Percentiles rank a stretch among this genome's conserved stretches.
These are phyloP conservation scores for Xylaria hypoxylon DNA, from an alignment of 2,329 filamentous ascomycete species.

Conservation along the genomic window DNA sequence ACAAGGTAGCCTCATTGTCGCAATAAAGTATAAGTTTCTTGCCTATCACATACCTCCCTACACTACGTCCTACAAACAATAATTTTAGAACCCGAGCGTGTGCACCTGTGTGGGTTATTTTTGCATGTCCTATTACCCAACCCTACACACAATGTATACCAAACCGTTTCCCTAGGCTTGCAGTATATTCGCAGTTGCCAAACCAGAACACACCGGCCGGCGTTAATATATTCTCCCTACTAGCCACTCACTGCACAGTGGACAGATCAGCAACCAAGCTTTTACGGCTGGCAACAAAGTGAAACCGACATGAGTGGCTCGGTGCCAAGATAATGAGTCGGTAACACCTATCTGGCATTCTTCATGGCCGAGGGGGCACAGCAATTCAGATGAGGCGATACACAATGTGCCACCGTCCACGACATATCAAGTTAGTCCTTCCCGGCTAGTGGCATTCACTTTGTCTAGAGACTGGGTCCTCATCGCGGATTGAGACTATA, in stretches of 20 bases:
- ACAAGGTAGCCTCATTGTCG: slow-evolving; percentile 31
- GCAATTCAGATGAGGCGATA: slow-evolving; percentile 20
- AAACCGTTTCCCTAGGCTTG: not conserved
- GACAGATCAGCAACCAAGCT: too few relatives aligned
- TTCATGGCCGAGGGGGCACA: not conserved
- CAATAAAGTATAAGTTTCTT: slow-evolving; percentile 7
- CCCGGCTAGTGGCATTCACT: slow-evolving; percentile 30
- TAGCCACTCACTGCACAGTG: too few relatives aligned
- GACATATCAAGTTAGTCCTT: slow-evolving; percentile 11
- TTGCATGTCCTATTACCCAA: not conserved
- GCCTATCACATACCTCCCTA: not conserved
- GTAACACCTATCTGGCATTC: slow-evolving; percentile 1
- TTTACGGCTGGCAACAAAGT: not conserved
- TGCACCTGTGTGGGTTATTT: too few relatives aligned
- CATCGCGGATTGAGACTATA: slow-evolving; percentile 22
- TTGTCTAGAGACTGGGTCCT: slow-evolving; percentile 2
- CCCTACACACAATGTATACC: not conserved
- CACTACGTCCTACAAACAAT: not conserved
- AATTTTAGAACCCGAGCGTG: too few relatives aligned
- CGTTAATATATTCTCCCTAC: too few relatives aligned
- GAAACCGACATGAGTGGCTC: not conserved
- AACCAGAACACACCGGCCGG: too few relatives aligned
- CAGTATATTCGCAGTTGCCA: not conserved
- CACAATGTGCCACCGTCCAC: slow-evolving; percentile 20
- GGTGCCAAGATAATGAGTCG: not conserved